Evolutionary conservation across 192 early-diverging fungal genomes (phyloP), one percentile per base, ranked within the genome.

Genomic region (Backusella tarrabulga): DNA sequence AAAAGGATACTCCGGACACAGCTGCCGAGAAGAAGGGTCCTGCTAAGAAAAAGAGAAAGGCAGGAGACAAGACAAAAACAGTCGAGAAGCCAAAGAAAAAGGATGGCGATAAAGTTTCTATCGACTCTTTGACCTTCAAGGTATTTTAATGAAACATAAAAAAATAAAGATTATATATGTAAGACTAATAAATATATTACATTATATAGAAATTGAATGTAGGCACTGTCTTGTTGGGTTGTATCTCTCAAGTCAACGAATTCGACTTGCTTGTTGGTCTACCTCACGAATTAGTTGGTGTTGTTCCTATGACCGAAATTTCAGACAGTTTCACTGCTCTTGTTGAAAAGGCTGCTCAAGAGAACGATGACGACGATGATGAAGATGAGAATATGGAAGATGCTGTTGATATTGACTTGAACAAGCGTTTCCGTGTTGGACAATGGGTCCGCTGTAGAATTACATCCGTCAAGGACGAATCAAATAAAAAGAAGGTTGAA

Each of bases 221-320:
- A 68, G 95, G 95, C 2, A 91, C 93, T 76, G 83, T 86, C 46
- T 63, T 96, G 2, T 80, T 97, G 38, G 96, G 95, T 32, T 92
- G 90, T 76, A 88, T 98, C 54, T 87, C 91, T 29, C 87, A 90
- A 29, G 93, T 98, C 73, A 90, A 90, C 74, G 92, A 93, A 26
- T 88, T 97, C n/a, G 92, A 96, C 75, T 67, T 97, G 36, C 84
- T 90, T 36, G 88, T 98, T 17, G 88, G 92, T 23, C 87, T 98
- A 74, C 96, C 97, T 4, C 90, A 95, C 77, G 93, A 97, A 76
- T 83, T 98, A 52, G 85, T 86, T 2, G 97, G 96, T 50, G 87
- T 82, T 60, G 92, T 98, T 67, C 88, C 93, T 32, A 97, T 98
- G 75, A 93, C 95, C 29, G 94, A 96, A 70, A 90, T 98, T 63